Evolutionary conservation across 352 stramenopile species (phyloP).

Genomic region (Phytophthora aleatoria): DNA sequence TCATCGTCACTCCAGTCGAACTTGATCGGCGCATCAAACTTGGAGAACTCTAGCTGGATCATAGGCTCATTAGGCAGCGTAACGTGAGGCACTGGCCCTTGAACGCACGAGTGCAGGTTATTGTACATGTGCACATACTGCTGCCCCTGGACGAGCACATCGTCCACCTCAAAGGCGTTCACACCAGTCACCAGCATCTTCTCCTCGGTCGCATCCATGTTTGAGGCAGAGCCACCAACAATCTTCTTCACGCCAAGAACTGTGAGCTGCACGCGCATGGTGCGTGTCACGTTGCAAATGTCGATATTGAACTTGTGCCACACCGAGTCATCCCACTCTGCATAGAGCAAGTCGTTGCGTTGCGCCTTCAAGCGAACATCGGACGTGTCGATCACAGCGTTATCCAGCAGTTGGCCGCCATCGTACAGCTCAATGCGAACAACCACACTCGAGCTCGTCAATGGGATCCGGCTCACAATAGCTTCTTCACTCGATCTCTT

Average conservation of each 20-base stretch:
- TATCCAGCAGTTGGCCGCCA: slow-evolving; percentile 71
- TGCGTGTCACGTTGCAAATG: slow-evolving; percentile 68
- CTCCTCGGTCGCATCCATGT: slow-evolving; percentile 53
- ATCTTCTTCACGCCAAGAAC: slow-evolving; percentile 76
- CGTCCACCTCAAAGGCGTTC: slow-evolving; percentile 86
- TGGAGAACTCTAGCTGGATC: slow-evolving; percentile 72
- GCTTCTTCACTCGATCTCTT: slow-evolving; percentile 79
- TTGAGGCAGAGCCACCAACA: slow-evolving; percentile 46
- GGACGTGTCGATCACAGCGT: slow-evolving; percentile 65
- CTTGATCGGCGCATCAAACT: slow-evolving; percentile 67
- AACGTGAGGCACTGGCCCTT: slow-evolving; percentile 78
- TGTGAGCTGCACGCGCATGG: slow-evolving; percentile 80
- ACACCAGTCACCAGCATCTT: slow-evolving; percentile 81
- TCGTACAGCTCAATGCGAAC: slow-evolving; percentile 83
- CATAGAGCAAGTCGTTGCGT: slow-evolving; percentile 71
- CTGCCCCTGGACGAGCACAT: slow-evolving; percentile 59
- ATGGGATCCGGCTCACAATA: slow-evolving; percentile 44
- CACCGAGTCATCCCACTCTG: slow-evolving; percentile 70
- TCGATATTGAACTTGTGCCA: slow-evolving; percentile 85
- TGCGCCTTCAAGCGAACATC: slow-evolving; percentile 80
- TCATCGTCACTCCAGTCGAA: slow-evolving; percentile 70
- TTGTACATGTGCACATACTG: slow-evolving; percentile 86
- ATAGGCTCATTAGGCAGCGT: slow-evolving; percentile 70
- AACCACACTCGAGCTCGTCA: slow-evolving; percentile 70
- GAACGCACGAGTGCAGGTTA: slow-evolving; percentile 73